These are phyloP conservation scores for Phaeotremella skinneri DNA, from an alignment of 768 basidiomycete genomes.

Conservation along the genomic window DNA sequence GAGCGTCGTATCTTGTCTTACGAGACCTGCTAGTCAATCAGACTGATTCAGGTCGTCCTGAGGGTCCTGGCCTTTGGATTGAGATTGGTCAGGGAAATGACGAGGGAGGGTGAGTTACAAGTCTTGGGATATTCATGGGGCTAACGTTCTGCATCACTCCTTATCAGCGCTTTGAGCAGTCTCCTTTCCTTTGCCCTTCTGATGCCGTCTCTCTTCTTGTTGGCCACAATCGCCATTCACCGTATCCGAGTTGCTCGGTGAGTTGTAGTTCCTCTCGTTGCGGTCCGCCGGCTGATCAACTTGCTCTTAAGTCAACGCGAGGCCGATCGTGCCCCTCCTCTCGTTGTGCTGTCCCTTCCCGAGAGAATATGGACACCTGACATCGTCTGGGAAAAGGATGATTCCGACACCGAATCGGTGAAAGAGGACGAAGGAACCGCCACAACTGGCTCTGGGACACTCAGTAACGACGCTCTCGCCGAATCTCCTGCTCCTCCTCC, in stretches of 20 bases:
- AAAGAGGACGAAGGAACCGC: neutral
- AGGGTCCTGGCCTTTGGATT: slow-evolving; percentile 41
- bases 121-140: neutral
- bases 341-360: slow-evolving; percentile 47
- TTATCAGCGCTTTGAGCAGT: slow-evolving; percentile 50
- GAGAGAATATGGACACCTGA: slow-evolving; percentile 51
- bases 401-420: slow-evolving; percentile 18
- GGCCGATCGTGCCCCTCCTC: slow-evolving; percentile 56
- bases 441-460: neutral
- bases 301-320: slow-evolving; percentile 67
- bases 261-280: slow-evolving; percentile 67
- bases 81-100: slow-evolving; percentile 44
- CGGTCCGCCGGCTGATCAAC: slow-evolving; percentile 69
- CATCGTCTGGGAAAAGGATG: slow-evolving; percentile 51
- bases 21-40: slow-evolving; percentile 68
- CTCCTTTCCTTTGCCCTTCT: slow-evolving; percentile 70
- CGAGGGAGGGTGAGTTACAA: slow-evolving; percentile 37
- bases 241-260: slow-evolving; percentile 62
- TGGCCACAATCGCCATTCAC: slow-evolving; percentile 83
- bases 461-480: neutral
- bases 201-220: slow-evolving; percentile 83
- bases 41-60: slow-evolving; percentile 59
- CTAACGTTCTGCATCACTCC: slow-evolving; percentile 3
- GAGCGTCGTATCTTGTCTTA: slow-evolving; percentile 72
- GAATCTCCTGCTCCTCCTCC: slow-evolving; percentile 25